Conservation (phyloP, 2,329 filamentous ascomycete genomes). For the Biscogniauxia sp. region DNA sequence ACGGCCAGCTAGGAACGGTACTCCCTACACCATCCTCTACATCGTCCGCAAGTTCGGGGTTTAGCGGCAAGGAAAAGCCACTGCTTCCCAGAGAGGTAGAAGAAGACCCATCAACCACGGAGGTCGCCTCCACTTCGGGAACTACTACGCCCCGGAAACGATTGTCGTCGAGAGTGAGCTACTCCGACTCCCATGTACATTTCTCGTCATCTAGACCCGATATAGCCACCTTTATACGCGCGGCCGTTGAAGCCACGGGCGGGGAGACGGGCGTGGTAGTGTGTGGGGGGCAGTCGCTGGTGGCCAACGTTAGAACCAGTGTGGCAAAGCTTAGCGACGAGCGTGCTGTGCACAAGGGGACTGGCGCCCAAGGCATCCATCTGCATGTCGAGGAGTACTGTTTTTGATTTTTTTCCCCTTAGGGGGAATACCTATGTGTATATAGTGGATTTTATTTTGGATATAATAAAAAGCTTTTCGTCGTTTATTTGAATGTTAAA, state of each 20-base stretch:
- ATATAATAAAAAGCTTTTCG: too few relatives aligned
- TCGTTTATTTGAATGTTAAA: too few relatives aligned
- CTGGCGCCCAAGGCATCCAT: conserved; percentile 61
- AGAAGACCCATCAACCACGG: conserved; percentile 20
- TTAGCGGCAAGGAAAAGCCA: conserved; percentile 24
- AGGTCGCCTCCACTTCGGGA: conserved; percentile 19
- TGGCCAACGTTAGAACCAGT: conserved; percentile 52
- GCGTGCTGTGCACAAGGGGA: conserved; percentile 62
- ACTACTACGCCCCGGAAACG: conserved; percentile 14
- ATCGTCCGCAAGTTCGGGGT: conserved; percentile 14
- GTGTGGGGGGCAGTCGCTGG: conserved; percentile 56
- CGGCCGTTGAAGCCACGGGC: conserved; percentile 54
- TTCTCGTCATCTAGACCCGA: conserved; percentile 49
- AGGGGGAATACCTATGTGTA: too few relatives aligned
- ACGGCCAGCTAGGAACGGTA: conserved; percentile 24
- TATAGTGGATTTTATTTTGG: too few relatives aligned
- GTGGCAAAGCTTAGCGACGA: conserved; percentile 58
- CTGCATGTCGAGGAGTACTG: conserved; percentile 60
- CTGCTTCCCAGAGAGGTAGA: conserved; percentile 4
- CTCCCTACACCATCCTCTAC: conserved; percentile 12
- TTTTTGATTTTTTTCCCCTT: conserved; percentile 35
- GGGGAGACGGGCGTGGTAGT: conserved; percentile 62
- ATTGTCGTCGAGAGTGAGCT: conserved; percentile 25
- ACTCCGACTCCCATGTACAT: conserved; percentile 40
- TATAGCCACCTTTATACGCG: conserved; percentile 49